Evolutionary conservation across 2,329 filamentous ascomycete species (phyloP).

Genomic region (Xylariaceae sp.): DNA sequence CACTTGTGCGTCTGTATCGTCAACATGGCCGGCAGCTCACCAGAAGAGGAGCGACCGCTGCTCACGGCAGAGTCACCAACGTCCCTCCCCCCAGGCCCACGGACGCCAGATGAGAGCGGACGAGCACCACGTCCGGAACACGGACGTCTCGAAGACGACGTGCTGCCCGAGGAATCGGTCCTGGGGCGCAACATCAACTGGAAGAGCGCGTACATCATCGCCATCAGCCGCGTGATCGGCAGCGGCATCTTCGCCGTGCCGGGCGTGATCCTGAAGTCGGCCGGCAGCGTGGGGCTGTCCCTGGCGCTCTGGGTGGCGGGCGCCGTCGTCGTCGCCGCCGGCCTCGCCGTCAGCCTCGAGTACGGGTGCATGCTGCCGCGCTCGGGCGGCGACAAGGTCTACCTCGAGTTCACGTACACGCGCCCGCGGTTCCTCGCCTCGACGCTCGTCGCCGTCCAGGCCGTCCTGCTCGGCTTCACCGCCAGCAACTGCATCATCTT

Average conservation of each 20-base stretch:
- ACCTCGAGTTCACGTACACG: slow-evolving; percentile 72
- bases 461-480: slow-evolving; percentile 69
- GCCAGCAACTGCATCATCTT: slow-evolving; percentile 75
- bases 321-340: slow-evolving; percentile 65
- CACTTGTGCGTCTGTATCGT: not conserved
- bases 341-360: slow-evolving; percentile 67
- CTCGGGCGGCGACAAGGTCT: slow-evolving; percentile 72
- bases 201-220: slow-evolving; percentile 69
- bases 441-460: slow-evolving; percentile 67
- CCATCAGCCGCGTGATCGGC: slow-evolving; percentile 72
- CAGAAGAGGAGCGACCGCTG: slow-evolving; percentile 19
- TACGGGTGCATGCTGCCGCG: slow-evolving; percentile 74
- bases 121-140: slow-evolving; percentile 32
- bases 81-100: not conserved
- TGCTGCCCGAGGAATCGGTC: slow-evolving; percentile 63
- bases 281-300: slow-evolving; percentile 69
- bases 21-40: slow-evolving; percentile 7
- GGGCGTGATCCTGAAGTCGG: slow-evolving; percentile 68
- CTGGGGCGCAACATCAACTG: slow-evolving; percentile 66
- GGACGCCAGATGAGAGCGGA: slow-evolving; percentile 23
- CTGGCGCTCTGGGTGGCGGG: slow-evolving; percentile 68
- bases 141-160: slow-evolving; percentile 59
- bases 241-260: slow-evolving; percentile 76
- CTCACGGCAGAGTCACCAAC: not conserved
- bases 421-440: slow-evolving; percentile 68